Evolutionary conservation across 179 eudicot species (phyloP).

Genomic region (Silene coronaria): DNA sequence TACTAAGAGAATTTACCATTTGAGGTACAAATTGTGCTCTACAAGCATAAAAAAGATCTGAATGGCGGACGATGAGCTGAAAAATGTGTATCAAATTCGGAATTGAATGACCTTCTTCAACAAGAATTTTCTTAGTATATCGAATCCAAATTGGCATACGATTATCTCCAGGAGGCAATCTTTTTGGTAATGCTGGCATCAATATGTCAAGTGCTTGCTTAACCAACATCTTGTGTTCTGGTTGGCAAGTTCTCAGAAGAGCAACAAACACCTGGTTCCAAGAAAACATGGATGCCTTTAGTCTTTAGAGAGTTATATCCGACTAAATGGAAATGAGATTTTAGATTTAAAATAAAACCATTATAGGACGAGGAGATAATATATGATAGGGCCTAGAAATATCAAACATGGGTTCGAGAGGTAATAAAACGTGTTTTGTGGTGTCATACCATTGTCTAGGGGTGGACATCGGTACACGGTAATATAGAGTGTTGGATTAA

Average conservation of each 20-base stretch:
- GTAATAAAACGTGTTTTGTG: background rate
- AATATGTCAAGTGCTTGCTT: conserved; percentile 98
- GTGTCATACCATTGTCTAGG: background rate
- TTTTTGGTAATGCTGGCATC: conserved; percentile 96
- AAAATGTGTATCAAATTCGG: conserved; percentile 97
- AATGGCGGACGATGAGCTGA: conserved; percentile 98
- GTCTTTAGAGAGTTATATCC: background rate
- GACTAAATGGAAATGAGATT: background rate
- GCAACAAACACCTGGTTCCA: conserved; percentile 88
- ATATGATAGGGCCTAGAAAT: background rate
- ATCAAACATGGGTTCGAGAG: background rate
- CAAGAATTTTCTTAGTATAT: conserved; percentile 92
- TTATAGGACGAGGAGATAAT: background rate
- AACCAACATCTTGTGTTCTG: conserved; percentile 97
- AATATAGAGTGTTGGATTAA: background rate
- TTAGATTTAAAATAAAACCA: background rate
- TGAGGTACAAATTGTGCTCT: conserved; percentile 99
- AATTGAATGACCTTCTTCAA: conserved; percentile 98
- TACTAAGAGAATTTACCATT: conserved; percentile 98
- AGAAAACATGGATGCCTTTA: background rate
- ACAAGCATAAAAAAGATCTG: conserved; percentile 94
- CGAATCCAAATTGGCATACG: conserved; percentile 99
- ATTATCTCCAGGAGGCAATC: conserved; percentile 93
- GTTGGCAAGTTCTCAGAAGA: conserved; percentile 96
- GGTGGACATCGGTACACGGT: background rate